A percentile compares a stretch with the other conserved stretches of the same genome.
These are phyloP conservation scores for Hygrocybe punicea DNA, from an alignment of 768 basidiomycete genomes.

Conservation along the genomic window DNA sequence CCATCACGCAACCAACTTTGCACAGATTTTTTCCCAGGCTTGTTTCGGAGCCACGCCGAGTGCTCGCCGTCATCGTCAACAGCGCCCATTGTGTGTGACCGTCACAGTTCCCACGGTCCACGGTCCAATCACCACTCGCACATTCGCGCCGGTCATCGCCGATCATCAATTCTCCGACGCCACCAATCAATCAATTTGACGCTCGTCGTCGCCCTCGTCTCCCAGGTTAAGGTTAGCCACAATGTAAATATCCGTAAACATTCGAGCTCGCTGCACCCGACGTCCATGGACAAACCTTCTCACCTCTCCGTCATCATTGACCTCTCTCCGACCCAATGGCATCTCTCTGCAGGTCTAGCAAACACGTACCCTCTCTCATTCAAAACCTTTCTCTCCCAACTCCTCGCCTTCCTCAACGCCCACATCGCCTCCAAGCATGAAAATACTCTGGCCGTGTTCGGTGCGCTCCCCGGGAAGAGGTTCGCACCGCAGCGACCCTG, in stretches of 20 bases:
- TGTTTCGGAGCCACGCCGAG: not conserved
- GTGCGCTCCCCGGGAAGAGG: slow-evolving; percentile 83
- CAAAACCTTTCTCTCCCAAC: slow-evolving; percentile 71
- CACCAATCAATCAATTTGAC: not conserved
- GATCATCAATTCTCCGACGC: not conserved
- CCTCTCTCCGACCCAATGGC: slow-evolving; percentile 84
- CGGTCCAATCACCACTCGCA: not conserved
- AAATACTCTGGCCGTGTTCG: slow-evolving; percentile 90
- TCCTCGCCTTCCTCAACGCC: slow-evolving; percentile 88
- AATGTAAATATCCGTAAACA: not conserved
- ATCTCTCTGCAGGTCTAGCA: slow-evolving; percentile 52
- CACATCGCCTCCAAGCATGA: slow-evolving; percentile 90
- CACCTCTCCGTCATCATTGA: slow-evolving; percentile 85
- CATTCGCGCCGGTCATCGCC: not conserved
- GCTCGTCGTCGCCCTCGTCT: not conserved
- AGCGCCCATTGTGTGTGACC: not conserved
- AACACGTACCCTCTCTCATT: slow-evolving; percentile 59
- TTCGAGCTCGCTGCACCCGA: not conserved
- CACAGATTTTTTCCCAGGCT: not conserved
- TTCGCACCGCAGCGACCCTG: slow-evolving; percentile 29
- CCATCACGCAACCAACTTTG: not conserved
- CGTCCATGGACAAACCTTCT: slow-evolving; percentile 29
- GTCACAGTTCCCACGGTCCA: not conserved
- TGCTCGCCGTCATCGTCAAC: not conserved
- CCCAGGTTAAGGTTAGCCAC: slow-evolving; percentile 2